These are phyloP conservation scores for Stephanocyclus meneghinianus DNA, from an alignment of 352 stramenopile genomes.

Conservation along the genomic window DNA sequence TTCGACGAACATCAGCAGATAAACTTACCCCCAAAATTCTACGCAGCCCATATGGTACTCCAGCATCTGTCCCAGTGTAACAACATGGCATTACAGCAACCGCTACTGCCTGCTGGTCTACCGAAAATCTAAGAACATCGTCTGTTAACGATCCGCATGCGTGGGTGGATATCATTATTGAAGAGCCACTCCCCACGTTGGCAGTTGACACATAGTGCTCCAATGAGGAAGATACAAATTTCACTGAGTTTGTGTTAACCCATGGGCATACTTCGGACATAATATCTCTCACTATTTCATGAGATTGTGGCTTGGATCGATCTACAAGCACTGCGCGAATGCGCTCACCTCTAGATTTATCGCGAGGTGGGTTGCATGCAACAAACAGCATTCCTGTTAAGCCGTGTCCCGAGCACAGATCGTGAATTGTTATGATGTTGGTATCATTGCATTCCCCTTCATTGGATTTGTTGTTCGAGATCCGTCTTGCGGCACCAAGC, in stretches of 20 bases:
- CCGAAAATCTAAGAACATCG: conserved; percentile 45
- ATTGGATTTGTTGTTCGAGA: conserved; percentile 31
- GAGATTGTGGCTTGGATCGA: conserved; percentile 47
- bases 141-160: conserved; percentile 66
- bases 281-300: conserved; percentile 48
- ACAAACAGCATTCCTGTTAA: conserved; percentile 65
- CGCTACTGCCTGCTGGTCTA: conserved; percentile 24
- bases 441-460: background rate
- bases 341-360: background rate
- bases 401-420: conserved; percentile 62
- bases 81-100: conserved; percentile 70
- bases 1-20: conserved; percentile 51
- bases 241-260: conserved; percentile 36
- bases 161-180: conserved; percentile 58
- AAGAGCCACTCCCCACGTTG: conserved; percentile 6
- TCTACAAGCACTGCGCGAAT: conserved; percentile 47
- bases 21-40: conserved; percentile 48
- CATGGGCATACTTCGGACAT: conserved; percentile 62
- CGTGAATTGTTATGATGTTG: conserved; percentile 40
- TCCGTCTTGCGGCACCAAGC: conserved; percentile 36
- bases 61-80: conserved; percentile 57
- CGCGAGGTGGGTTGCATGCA: conserved; percentile 56
- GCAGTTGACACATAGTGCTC: conserved; percentile 27
- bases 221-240: conserved; percentile 32
- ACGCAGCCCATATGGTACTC: conserved; percentile 52